Conservation (phyloP, 176 grass and related monocot genomes). For the Carex pumila region DNA sequence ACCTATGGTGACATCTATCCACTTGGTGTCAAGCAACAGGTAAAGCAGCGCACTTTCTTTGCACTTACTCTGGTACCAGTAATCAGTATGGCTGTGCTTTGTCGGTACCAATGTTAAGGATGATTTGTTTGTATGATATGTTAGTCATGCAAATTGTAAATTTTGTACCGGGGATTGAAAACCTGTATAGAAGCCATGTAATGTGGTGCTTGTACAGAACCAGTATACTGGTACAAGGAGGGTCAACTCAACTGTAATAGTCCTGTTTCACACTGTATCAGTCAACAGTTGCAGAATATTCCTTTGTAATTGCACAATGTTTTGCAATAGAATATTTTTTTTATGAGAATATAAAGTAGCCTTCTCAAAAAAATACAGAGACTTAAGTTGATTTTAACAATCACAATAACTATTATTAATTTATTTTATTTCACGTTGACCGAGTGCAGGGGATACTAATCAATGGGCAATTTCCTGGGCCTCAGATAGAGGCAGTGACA, state of each 20-base stretch:
- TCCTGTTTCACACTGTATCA: not conserved
- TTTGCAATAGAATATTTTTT: not conserved
- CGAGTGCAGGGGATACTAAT: slow-evolving; percentile 83
- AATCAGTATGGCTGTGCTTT: not conserved
- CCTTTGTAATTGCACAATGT: not conserved
- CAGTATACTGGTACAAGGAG: not conserved
- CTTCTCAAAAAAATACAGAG: not conserved
- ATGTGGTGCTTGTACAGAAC: not conserved
- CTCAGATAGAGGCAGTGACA: slow-evolving; percentile 91
- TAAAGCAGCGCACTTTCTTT: not conserved
- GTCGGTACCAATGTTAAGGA: not conserved
- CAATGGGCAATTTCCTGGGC: slow-evolving; percentile 95
- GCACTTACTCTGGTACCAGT: not conserved
- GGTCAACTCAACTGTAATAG: not conserved
- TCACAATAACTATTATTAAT: not conserved
- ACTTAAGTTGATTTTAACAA: not conserved
- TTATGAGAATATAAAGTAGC: not conserved
- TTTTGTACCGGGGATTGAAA: not conserved
- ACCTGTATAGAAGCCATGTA: not conserved
- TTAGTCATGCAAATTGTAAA: not conserved
- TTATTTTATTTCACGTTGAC: not conserved
- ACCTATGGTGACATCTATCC: slow-evolving; percentile 78
- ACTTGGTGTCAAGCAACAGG: slow-evolving; percentile 75
- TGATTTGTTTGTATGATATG: not conserved
- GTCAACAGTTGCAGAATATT: not conserved